Percentiles rank a stretch among this genome's conserved stretches.
These are phyloP conservation scores for Fusarium nelsonii DNA, from an alignment of 2,329 filamentous ascomycete species.

Conservation along the genomic window DNA sequence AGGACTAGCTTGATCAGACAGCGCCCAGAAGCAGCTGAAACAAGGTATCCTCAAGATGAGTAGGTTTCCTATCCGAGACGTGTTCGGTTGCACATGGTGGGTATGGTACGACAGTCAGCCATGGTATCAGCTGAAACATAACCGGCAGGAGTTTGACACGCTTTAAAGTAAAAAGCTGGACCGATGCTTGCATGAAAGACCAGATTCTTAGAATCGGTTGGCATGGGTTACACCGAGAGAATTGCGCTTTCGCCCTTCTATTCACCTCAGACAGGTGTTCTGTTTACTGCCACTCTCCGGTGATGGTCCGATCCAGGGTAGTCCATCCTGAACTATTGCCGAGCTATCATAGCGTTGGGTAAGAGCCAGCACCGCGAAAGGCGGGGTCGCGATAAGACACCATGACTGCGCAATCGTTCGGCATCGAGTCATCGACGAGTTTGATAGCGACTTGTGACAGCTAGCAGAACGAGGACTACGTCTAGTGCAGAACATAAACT, in stretches of 20 bases:
- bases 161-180: background rate
- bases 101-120: constrained; percentile 3
- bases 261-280: background rate
- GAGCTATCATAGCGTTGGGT: constrained; percentile 6
- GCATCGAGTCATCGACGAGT: constrained; percentile 11
- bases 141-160: background rate
- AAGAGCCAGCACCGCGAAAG: constrained; percentile 20
- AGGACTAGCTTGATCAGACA: background rate
- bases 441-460: background rate
- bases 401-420: constrained; percentile 16
- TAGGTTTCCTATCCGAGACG: background rate
- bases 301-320: background rate
- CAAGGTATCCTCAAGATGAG: background rate
- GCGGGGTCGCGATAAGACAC: constrained; percentile 39
- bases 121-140: constrained; percentile 9
- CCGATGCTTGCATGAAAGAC: background rate
- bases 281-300: background rate
- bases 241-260: background rate
- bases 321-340: background rate
- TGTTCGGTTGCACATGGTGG: background rate
- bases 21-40: constrained; percentile 1
- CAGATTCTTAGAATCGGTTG: too few species aligned
- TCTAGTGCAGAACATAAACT: background rate
- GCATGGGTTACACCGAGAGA: too few species aligned
- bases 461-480: background rate